Evolutionary conservation across 208 protist genomes (phyloP), one percentile per base, ranked within the genome.

Genomic region (Trypanosoma caninum): DNA sequence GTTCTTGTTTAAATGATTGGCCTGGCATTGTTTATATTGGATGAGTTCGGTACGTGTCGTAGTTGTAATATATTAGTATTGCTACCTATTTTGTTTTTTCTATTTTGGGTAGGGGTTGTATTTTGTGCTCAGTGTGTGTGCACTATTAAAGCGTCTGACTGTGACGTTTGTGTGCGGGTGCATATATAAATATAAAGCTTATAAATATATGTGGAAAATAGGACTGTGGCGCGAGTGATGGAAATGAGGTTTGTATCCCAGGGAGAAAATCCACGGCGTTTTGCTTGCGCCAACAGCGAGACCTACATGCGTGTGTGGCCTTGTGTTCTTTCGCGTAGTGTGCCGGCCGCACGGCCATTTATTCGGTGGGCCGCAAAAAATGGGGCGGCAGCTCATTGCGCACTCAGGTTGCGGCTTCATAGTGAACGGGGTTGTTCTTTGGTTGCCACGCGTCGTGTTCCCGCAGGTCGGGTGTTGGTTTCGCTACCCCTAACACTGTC

Each of bases 231-330:
- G n/a, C n/a, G 41, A 53, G 47, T 10, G 25, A 53, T 14, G 13
- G 10, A 53, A 8, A 73, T 73, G 67, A 52, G 62, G 35, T 73
- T 73, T 51, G 7, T 57, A 2, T 52, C 38, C 31, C 16, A n/a
- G 10, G 50, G 69, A 4, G 61, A 35, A 13, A 52, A 67, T 30
- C 62, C 79, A 18, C 79, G 76, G 30, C 82, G 80, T 20, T 76
- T 89, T 56, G 55, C 79, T 23, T 94, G 82, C 60, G 61, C 53
- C 33, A 90, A 90, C 57, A 72, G 65, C 25, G 56, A 70, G 9
- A 90, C 84, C 4, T 85, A 85, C 56, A 60, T 71, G 8, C 69
- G 72, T 37, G 59, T 91, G 9, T 95, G 89, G 85, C 85, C 89
- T n/a, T 84, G 70, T 57, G 53, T 91, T 33, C 74, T 89, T 47